phyloP scores from a whole-genome alignment of 1,284 basidiomycete species.

The Phylloporus gajari region DNA sequence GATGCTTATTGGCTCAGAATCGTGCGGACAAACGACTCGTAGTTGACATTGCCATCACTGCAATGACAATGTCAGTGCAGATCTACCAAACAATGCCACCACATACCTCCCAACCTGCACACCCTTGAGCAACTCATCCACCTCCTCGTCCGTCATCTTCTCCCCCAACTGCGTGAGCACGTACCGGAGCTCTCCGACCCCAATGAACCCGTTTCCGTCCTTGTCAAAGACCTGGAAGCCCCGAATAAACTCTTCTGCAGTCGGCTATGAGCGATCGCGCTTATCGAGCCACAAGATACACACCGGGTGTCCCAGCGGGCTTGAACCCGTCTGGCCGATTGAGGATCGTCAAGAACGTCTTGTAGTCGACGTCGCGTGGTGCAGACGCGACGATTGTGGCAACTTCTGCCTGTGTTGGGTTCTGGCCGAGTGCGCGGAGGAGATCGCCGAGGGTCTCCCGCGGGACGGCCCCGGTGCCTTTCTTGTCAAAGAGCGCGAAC shows the following conservation, averaged over 20 bases:
- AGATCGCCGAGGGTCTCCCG: constrained; percentile 94
- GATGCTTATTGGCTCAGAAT: constrained; percentile 49
- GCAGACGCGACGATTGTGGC: constrained; percentile 79
- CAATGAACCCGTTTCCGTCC: constrained; percentile 95
- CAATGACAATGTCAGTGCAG: constrained; percentile 24
- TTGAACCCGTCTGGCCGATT: constrained; percentile 74
- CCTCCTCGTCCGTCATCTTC: constrained; percentile 95
- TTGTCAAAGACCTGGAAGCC: constrained; percentile 99
- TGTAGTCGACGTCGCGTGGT: constrained; percentile 70
- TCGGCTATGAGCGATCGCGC: background rate
- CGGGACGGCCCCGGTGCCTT: constrained; percentile 88
- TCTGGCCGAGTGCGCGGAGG: constrained; percentile 93
- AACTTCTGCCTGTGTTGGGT: constrained; percentile 97
- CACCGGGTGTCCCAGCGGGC: constrained; percentile 39
- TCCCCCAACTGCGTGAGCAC: constrained; percentile 38
- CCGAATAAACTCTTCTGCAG: constrained; percentile 95
- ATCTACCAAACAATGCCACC: background rate
- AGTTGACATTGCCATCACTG: constrained; percentile 97
- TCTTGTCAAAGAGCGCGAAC: constrained; percentile 98
- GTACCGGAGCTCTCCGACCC: constrained; percentile 37
- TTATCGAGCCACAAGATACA: background rate
- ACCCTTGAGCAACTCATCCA: constrained; percentile 97
- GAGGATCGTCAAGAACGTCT: constrained; percentile 88
- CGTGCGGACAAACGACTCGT: constrained; percentile 71
- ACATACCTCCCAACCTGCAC: constrained; percentile 87